phyloP scores from a whole-genome alignment of 2,329 filamentous ascomycete genomes.

The Didymella pomorum region DNA sequence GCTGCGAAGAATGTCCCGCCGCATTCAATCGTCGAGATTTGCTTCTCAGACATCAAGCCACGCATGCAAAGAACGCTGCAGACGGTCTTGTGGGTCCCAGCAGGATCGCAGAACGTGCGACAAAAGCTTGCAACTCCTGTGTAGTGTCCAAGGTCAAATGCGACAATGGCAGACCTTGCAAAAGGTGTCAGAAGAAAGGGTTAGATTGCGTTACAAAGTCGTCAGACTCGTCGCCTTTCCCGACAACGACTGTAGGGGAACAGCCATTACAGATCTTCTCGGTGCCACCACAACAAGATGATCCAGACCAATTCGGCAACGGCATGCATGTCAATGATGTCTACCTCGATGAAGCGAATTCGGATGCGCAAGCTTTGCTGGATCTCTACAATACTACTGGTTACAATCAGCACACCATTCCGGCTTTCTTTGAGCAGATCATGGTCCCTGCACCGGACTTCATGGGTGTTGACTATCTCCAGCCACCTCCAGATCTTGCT shows the following conservation, averaged over 20 bases:
- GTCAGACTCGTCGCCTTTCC: not conserved
- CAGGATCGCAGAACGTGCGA: not conserved
- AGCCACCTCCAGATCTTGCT: conserved; percentile 27
- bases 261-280: not conserved
- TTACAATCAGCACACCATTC: conserved; percentile 6
- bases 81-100: not conserved
- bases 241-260: not conserved
- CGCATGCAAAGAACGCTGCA: not conserved
- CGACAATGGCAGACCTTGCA: not conserved
- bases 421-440: conserved; percentile 30
- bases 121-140: not conserved
- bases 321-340: not conserved
- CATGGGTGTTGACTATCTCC: conserved; percentile 22
- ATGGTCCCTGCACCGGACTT: conserved; percentile 33
- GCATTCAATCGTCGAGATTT: not conserved
- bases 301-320: not conserved
- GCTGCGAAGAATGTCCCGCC: not conserved
- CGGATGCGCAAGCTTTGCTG: not conserved
- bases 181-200: not conserved
- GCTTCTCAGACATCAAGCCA: not conserved
- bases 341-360: not conserved
- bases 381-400: not conserved
- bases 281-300: not conserved
- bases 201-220: not conserved
- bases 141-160: not conserved